Evolutionary conservation across 2,329 filamentous ascomycete species (phyloP).

Genomic region (Diaporthe australafricana): DNA sequence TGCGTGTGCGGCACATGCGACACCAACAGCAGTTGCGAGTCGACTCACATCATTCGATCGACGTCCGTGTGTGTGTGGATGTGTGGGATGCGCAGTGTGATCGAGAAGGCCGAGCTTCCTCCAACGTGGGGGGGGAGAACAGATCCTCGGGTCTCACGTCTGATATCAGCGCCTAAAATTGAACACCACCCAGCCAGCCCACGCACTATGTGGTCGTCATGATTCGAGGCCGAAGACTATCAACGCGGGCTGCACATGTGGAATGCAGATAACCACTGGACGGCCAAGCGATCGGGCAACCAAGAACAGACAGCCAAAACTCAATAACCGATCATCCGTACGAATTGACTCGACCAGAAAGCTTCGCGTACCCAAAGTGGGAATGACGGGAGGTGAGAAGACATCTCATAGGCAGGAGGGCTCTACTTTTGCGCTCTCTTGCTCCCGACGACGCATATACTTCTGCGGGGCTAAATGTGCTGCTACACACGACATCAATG

Average conservation of each 20-base stretch:
- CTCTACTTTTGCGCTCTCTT: neutral
- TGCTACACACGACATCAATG: neutral
- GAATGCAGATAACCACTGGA: neutral
- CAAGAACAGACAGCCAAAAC: neutral
- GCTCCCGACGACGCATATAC: neutral
- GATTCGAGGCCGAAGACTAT: conserved; percentile 5
- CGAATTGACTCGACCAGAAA: conserved; percentile 1
- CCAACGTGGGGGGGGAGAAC: neutral
- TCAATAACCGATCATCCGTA: conserved; percentile 16
- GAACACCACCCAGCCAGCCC: neutral
- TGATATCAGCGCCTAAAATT: neutral
- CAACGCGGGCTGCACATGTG: neutral
- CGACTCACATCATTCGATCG: conserved; percentile 20
- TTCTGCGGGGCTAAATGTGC: neutral
- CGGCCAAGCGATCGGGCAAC: neutral
- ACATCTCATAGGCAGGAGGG: neutral
- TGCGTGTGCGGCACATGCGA: conserved; percentile 1
- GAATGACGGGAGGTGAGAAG: neutral
- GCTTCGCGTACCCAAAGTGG: neutral
- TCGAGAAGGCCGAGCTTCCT: neutral
- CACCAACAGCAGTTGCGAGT: neutral
- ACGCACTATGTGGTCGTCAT: neutral
- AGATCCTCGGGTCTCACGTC: neutral
- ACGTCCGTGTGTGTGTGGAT: conserved; percentile 1
- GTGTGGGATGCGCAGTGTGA: neutral